phyloP scores from a whole-genome alignment of 441 rosid genomes.

The Sinapis alba region DNA sequence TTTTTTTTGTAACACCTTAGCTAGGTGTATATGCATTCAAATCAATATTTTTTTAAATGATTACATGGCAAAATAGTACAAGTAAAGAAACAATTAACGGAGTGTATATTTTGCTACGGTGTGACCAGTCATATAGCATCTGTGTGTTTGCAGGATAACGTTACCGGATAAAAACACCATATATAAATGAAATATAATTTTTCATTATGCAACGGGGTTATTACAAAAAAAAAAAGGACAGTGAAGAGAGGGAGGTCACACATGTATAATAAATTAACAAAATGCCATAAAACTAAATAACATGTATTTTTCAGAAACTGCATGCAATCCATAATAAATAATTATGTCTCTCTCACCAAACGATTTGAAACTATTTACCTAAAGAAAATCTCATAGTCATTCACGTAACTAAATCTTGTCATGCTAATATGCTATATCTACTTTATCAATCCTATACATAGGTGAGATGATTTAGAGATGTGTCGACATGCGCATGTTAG shows the following conservation, averaged over 20 bases:
- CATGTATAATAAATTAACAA: background rate
- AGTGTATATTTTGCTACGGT: background rate
- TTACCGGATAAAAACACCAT: background rate
- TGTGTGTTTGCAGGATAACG: background rate
- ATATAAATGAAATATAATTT: background rate
- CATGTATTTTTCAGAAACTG: background rate
- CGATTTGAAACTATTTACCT: background rate
- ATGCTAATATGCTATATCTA: background rate
- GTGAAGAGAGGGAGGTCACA: background rate
- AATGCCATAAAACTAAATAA: background rate
- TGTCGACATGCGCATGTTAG: constrained; percentile 36
- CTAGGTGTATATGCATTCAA: background rate
- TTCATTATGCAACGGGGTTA: background rate
- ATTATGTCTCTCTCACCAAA: background rate
- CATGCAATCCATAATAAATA: background rate
- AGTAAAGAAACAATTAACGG: background rate
- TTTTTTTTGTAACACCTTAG: no score
- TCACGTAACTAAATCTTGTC: background rate
- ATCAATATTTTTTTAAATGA: background rate
- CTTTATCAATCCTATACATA: background rate
- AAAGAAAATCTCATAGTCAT: background rate
- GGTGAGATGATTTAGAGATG: background rate
- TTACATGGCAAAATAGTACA: background rate
- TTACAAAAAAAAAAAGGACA: background rate
- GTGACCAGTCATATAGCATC: background rate